Base-by-base conservation (phyloP, 257 asterid species). In the Prunella vulgaris region DNA sequence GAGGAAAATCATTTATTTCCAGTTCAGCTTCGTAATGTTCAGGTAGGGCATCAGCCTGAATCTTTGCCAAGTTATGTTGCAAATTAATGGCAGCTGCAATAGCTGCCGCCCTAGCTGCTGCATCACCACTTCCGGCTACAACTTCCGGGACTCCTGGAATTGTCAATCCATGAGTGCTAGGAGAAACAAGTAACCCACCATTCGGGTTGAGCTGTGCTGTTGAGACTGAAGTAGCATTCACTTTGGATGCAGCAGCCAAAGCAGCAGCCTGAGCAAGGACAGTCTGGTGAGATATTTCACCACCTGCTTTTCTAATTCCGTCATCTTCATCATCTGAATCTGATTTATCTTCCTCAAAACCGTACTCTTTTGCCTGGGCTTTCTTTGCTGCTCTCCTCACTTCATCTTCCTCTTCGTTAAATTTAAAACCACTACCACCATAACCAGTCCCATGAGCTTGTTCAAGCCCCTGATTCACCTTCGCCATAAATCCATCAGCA, bases 1-100 rank as follows among this genome's bases (percentile, higher is more conserved):
- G 98, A 1, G 96, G 98, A 32, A 92, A 92, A 76, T 92, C 96
- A 42, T 92, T 92, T 24, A 92, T 92, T 72, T 92, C 98, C 83
- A 92, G 73, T 64, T 89, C 97, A 1, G 96, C 97, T 69, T 86
- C 95, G 65, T 86, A 92, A 73, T 89, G 95, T 72, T 87, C 95
- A 10, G 96, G 95, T 85, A 89, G 58, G 21, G 92, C 90, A 76
- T 86, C 95, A 3, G 88, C 93, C 72, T 87, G 96, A 78, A 92
- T 84, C 95, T 82, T 92, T 0, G 96, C 96, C 75, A 92, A 77
- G 77, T 84, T 92, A 60, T 87, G 93, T 81, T 92, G 92, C 89
- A 92, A 76, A 73, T 89, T 92, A 83, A 79, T 76, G 18, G 91
- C 90, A 63, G 98, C 98, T 2, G 91, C 93, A 66, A 88, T 49